Percentiles rank a stretch among this genome's conserved stretches.
These are phyloP conservation scores for Schrenkiella parvula DNA, from an alignment of 345 rosid species.

Conservation along the genomic window DNA sequence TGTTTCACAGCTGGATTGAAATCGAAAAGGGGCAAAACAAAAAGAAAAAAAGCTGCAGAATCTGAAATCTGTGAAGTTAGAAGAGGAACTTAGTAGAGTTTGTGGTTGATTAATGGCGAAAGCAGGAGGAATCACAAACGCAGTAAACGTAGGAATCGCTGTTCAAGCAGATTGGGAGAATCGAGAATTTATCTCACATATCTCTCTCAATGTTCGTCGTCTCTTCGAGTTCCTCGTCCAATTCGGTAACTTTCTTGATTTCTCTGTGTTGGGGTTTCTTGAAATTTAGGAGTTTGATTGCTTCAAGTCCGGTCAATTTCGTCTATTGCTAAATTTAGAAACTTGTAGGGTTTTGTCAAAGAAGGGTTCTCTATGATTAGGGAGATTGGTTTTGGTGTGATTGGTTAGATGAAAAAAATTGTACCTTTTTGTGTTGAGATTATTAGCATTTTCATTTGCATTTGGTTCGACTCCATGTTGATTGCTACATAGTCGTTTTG, in stretches of 20 bases:
- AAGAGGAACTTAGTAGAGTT: neutral
- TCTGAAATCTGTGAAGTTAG: conserved; percentile 18
- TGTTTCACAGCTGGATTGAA: neutral
- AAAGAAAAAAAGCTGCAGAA: conserved; percentile 8
- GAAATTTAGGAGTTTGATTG: neutral
- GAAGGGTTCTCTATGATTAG: neutral
- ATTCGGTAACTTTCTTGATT: conserved; percentile 49
- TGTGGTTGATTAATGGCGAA: conserved; percentile 55
- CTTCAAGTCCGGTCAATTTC: neutral
- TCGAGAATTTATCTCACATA: conserved; percentile 94
- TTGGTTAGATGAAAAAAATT: neutral
- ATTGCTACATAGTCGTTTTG: neutral
- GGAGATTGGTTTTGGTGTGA: neutral
- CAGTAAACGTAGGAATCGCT: conserved; percentile 98
- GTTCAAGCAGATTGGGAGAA: conserved; percentile 99
- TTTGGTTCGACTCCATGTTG: neutral
- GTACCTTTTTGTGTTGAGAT: neutral
- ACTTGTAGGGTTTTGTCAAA: conserved; percentile 1
- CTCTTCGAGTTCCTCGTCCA: conserved; percentile 96
- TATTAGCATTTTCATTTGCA: neutral
- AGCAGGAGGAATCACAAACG: conserved; percentile 96
- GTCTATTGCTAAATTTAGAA: conserved; percentile 16
- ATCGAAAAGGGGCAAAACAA: neutral
- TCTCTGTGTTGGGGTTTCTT: conserved; percentile 15
- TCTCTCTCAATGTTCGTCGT: conserved; percentile 97